Base-by-base conservation (phyloP, 2,329 filamentous ascomycete species). In the Fusarium longipes region DNA sequence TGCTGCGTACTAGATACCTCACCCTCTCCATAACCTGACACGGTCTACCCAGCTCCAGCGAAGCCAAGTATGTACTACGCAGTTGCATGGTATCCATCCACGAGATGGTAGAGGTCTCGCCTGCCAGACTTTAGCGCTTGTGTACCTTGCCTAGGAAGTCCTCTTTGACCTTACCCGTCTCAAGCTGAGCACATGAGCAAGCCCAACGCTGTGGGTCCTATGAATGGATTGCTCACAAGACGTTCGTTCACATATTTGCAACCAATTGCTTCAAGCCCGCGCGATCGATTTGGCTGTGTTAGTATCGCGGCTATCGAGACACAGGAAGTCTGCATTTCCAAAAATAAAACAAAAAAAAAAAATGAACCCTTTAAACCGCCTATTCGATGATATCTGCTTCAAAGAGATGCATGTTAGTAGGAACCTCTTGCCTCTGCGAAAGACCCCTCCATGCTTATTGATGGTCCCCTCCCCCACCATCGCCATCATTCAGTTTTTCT, bases 141-240 rank as follows among this genome's bases (percentile, higher is more conserved):
- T 36, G 39, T 59, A 54, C 62, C 60, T 65, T 45, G 48, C 44
- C 55, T 60, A 57, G 54, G 40, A 62, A 45, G 27, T 36, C 18
- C 49, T 65, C 56, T 51, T 42, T 61, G 66, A 72, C 73, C 76
- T 45, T 64, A 67, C 72, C 73, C 76, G 79, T 80, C 78, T 81
- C 76, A 76, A 73, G 79, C 77, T 78, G 79, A 75, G 77, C 81
- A 83, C 81, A 82, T 83, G 81, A 82, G 78, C 79, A 79, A 77
- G 77, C 78, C 79, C 75, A 80, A 77, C 67, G 66, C 70, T 79
- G 77, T 75, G 78, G 78, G 74, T 79, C 72, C 63, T 70, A 51
- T 49, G 52, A 63, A 69, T 67, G 53, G 36, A 49, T 55, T 63
- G 66, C 63, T 71, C 57, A 67, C 70, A 57, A 67, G 63, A 71